Evolutionary conservation across 1,284 basidiomycete genomes (phyloP).

Genomic region (Leccinum fallax): DNA sequence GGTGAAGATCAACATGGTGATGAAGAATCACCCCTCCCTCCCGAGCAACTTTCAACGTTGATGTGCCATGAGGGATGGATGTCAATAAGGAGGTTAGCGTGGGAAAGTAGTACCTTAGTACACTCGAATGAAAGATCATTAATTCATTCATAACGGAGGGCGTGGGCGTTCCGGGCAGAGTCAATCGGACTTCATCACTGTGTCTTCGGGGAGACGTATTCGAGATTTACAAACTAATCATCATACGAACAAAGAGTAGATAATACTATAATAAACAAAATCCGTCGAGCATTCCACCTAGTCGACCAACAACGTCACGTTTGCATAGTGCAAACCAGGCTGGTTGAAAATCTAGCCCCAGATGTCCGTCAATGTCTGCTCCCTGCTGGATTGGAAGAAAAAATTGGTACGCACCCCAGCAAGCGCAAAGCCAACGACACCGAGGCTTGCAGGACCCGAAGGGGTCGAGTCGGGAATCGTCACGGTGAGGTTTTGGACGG

Average conservation of each 20-base stretch:
- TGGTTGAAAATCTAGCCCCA: background rate
- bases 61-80: too few species aligned
- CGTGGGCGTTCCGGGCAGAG: background rate
- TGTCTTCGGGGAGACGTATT: background rate
- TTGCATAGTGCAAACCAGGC: constrained; percentile 1
- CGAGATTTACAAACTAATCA: background rate
- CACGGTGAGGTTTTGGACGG: background rate
- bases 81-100: too few species aligned
- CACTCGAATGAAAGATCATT: too few species aligned
- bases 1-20: too few species aligned
- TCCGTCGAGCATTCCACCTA: background rate
- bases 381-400: background rate
- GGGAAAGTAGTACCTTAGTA: too few species aligned
- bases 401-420: background rate
- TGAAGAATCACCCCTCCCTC: too few species aligned
- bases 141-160: too few species aligned
- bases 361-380: background rate
- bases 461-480: background rate
- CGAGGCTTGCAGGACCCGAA: background rate
- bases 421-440: background rate
- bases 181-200: background rate
- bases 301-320: constrained; percentile 1
- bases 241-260: background rate
- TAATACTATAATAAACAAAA: background rate
- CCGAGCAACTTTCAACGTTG: too few species aligned